Conservation (phyloP, 2,329 filamentous ascomycete species). For the Pestalotiopsis sp. region DNA sequence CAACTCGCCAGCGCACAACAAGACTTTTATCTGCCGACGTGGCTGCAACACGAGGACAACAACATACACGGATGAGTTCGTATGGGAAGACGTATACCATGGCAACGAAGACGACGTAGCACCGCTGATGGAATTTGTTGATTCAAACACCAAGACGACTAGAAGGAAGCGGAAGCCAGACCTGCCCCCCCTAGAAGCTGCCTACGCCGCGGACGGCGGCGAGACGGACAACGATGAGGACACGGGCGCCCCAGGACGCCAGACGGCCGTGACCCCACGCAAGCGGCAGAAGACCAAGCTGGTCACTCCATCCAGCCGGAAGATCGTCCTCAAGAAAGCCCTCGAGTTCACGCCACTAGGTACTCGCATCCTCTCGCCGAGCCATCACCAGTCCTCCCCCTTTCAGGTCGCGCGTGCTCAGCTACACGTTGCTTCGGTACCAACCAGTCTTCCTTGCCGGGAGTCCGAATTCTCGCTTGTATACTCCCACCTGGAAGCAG, state of each 20-base stretch:
- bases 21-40: constrained; percentile 86
- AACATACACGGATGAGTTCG: constrained; percentile 89
- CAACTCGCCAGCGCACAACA: constrained; percentile 74
- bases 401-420: constrained; percentile 89
- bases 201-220: constrained; percentile 32
- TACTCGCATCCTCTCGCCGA: constrained; percentile 79
- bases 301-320: constrained; percentile 45
- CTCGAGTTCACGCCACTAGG: constrained; percentile 96
- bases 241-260: constrained; percentile 33
- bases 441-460: constrained; percentile 84
- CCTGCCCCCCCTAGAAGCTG: constrained; percentile 31
- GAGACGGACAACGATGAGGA: constrained; percentile 25
- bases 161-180: constrained; percentile 47
- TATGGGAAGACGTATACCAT: constrained; percentile 84
- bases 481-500: constrained; percentile 90
- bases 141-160: constrained; percentile 73
- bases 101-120: constrained; percentile 68
- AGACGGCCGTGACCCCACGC: constrained; percentile 51
- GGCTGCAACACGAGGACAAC: constrained; percentile 88
- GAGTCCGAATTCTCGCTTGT: constrained; percentile 91
- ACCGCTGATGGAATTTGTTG: constrained; percentile 67
- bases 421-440: constrained; percentile 92
- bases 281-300: constrained; percentile 57
- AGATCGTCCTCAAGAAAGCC: constrained; percentile 78
- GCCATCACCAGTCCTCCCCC: constrained; percentile 76